Percentiles rank a stretch among this genome's conserved stretches.
phyloP scores from a whole-genome alignment of 352 stramenopile genomes.

The Blastocystis sp. region DNA sequence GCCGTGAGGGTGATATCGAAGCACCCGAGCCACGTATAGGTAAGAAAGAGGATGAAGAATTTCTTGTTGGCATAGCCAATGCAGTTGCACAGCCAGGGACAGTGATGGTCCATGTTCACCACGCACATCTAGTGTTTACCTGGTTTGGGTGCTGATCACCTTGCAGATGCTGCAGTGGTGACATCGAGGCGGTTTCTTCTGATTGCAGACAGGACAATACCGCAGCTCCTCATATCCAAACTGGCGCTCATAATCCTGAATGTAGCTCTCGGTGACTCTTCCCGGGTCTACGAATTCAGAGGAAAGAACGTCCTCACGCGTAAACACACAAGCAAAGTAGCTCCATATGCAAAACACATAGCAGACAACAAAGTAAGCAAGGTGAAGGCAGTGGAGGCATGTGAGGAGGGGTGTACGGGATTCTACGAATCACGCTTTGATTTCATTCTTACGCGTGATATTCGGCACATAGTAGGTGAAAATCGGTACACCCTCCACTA shows the following conservation, averaged over 20 bases:
- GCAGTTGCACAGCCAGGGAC: conserved; percentile 80
- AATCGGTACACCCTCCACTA: background rate
- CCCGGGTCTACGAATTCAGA: conserved; percentile 21
- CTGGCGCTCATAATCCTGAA: conserved; percentile 28
- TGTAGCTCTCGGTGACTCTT: conserved; percentile 21
- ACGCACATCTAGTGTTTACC: conserved; percentile 41
- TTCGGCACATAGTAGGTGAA: background rate
- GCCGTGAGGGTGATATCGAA: background rate
- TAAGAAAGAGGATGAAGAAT: conserved; percentile 76
- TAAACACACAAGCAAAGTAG: conserved; percentile 61
- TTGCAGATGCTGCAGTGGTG: conserved; percentile 61
- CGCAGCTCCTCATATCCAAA: conserved; percentile 24
- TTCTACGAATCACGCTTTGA: background rate
- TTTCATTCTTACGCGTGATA: background rate
- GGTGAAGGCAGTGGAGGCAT: background rate
- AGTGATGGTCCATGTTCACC: conserved; percentile 78
- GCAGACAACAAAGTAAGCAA: background rate
- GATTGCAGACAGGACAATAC: conserved; percentile 2
- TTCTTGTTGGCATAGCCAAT: conserved; percentile 79
- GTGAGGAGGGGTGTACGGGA: background rate
- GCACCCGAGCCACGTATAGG: conserved; percentile 71
- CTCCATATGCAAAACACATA: conserved; percentile 61
- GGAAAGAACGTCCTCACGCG: background rate
- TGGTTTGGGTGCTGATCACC: background rate
- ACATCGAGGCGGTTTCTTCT: conserved; percentile 58